A percentile compares a stretch with the other conserved stretches of the same genome.
These are phyloP conservation scores for Stagonosporopsis rhizophila DNA, from an alignment of 2,329 filamentous ascomycete genomes.

Conservation along the genomic window DNA sequence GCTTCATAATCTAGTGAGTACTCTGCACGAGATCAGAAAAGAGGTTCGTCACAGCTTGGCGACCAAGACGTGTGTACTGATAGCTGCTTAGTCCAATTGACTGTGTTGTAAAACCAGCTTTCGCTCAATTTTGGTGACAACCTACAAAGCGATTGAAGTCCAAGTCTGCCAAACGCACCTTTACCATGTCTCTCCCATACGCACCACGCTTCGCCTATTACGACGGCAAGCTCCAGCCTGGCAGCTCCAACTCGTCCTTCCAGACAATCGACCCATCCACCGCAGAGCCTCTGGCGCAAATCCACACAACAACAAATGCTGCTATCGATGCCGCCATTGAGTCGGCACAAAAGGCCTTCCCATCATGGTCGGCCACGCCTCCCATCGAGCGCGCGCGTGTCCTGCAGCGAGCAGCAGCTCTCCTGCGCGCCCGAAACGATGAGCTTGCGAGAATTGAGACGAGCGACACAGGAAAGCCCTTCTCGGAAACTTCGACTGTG, in stretches of 20 bases:
- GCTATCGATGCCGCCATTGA: slow-evolving; percentile 76
- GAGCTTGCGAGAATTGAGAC: slow-evolving; percentile 81
- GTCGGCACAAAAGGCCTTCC: slow-evolving; percentile 75
- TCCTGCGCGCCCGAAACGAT: slow-evolving; percentile 80
- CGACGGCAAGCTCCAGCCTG: slow-evolving; percentile 71
- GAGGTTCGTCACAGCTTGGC: slow-evolving; percentile 10
- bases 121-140: not conserved
- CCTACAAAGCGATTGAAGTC: not conserved
- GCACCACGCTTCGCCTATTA: slow-evolving; percentile 73
- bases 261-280: slow-evolving; percentile 77
- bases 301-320: slow-evolving; percentile 71
- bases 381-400: slow-evolving; percentile 78
- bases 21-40: not conserved
- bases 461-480: slow-evolving; percentile 85
- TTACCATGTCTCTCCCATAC: slow-evolving; percentile 52
- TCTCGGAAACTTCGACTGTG: slow-evolving; percentile 81
- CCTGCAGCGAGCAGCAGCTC: slow-evolving; percentile 74
- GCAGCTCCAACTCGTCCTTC: slow-evolving; percentile 69
- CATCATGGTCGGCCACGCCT: slow-evolving; percentile 76
- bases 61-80: not conserved
- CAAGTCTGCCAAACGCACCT: not conserved
- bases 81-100: not conserved
- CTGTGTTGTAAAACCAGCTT: not conserved
- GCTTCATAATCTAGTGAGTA: slow-evolving; percentile 10
- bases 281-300: slow-evolving; percentile 70